Percentiles rank a stretch among this genome's conserved stretches.
phyloP scores from a whole-genome alignment of 805 yeast genomes.

The Saccharomyces jurei region DNA sequence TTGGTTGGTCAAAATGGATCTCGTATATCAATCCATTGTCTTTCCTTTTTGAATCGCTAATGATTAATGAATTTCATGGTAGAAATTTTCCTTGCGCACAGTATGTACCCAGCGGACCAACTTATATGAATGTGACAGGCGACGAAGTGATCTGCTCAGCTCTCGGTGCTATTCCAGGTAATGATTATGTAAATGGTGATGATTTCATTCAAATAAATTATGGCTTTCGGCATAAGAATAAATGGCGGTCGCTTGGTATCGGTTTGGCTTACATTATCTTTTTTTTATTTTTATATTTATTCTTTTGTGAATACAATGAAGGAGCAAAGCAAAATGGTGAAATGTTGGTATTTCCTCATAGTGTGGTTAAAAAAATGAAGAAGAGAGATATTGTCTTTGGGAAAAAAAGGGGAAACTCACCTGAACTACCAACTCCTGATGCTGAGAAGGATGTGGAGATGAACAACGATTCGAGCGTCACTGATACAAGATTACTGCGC shows the following conservation, averaged over 20 bases:
- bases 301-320: slow-evolving; percentile 40
- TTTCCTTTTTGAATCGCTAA: slow-evolving; percentile 36
- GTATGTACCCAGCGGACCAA: slow-evolving; percentile 37
- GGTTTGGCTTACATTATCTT: slow-evolving; percentile 40
- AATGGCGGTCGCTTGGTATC: slow-evolving; percentile 57
- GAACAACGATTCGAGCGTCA: slow-evolving; percentile 6
- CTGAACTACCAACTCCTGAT: not conserved
- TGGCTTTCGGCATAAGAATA: slow-evolving; percentile 34
- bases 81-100: slow-evolving; percentile 29
- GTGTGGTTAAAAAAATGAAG: slow-evolving; percentile 37
- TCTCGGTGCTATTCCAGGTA: slow-evolving; percentile 44
- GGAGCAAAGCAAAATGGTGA: slow-evolving; percentile 54
- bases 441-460: slow-evolving; percentile 1
- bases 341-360: slow-evolving; percentile 42
- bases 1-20: slow-evolving; percentile 40
- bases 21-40: slow-evolving; percentile 35
- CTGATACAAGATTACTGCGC: slow-evolving; percentile 20
- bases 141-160: slow-evolving; percentile 36
- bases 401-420: not conserved
- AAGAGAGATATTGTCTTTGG: slow-evolving; percentile 24
- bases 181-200: slow-evolving; percentile 37
- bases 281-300: slow-evolving; percentile 41
- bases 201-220: slow-evolving; percentile 35
- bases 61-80: slow-evolving; percentile 35
- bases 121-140: slow-evolving; percentile 24